Percentiles rank a stretch among this genome's conserved stretches.
Evolutionary conservation across 495 filamentous ascomycete genomes (phyloP).

Genomic region (Penicillium tannophilum): DNA sequence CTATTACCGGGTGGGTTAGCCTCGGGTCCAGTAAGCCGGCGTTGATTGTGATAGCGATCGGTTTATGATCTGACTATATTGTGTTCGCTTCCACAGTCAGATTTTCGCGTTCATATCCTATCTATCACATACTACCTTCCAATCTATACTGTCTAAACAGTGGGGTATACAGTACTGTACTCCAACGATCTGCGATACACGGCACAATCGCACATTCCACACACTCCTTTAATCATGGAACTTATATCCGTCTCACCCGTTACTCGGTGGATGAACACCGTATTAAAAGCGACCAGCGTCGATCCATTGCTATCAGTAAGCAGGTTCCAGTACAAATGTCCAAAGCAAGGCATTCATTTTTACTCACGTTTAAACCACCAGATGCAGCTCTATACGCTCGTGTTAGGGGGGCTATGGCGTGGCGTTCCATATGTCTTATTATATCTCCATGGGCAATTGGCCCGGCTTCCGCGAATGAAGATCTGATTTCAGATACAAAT

Average conservation of each 20-base stretch:
- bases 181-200: not conserved
- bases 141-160: not conserved
- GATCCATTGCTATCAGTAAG: constrained; percentile 6
- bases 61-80: no score
- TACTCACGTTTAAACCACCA: not conserved
- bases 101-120: no score
- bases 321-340: not conserved
- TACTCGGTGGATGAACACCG: constrained; percentile 1
- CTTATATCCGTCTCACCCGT: not conserved
- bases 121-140: not conserved
- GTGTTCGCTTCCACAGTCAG: no score
- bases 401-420: not conserved
- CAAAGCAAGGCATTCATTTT: not conserved
- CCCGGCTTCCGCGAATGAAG: not conserved
- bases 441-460: not conserved
- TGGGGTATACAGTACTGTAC: not conserved
- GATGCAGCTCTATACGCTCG: constrained; percentile 1
- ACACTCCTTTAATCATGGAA: not conserved
- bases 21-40: not conserved
- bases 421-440: not conserved
- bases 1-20: not conserved
- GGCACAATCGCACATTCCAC: not conserved
- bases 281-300: constrained; percentile 3
- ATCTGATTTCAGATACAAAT: not conserved
- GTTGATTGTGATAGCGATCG: not conserved